Evolutionary conservation across 768 basidiomycete genomes (phyloP), one percentile per base, ranked within the genome.

Genomic region (Auricularia heimuer): DNA sequence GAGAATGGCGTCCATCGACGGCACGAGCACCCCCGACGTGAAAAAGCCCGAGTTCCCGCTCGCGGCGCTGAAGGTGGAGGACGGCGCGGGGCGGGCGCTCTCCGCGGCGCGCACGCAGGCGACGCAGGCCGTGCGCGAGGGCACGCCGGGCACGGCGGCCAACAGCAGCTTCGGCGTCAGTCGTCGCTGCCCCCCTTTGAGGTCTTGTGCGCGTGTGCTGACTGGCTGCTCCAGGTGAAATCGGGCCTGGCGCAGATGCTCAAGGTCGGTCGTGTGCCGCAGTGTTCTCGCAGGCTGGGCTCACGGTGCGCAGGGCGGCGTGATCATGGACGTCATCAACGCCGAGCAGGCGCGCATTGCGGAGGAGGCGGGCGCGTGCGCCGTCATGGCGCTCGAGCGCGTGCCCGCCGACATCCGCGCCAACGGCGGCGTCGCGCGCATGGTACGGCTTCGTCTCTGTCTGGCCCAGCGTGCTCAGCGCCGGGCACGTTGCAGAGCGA

Each of bases 231-330:
- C 39, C 44, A 92, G 90, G 94, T 95, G 71, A 95, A 95, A 77
- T 91, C 91, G 29, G 94, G 93, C 66, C 80, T 98, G 58, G 94
- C 95, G 3, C 94, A 97, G 81, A 97, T 98, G 95, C 81, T 97
- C 71, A 97, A 97, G 84, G 90, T 88, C 62, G 44, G 64, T 65
- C 68, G 67, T 14, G 18, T 64, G 18, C 62, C 51, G 34, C 42
- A 60, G 64, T 68, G 62, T 47, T 65, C 54, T 36, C 69, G 67
- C 63, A 51, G 68, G 44, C 34, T 62, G 63, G 24, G 64, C 54
- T 51, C 45, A 21, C 39, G 61, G 63, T 18, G 65, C 44, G 21
- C 65, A 90, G 87, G 90, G 89, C 64, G 91, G 89, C 66, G 90
- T 92, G 67, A 93, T 93, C 77, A 97, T 98, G 94, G 96, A 98